Conservation (phyloP, 2,329 filamentous ascomycete species). For the Claviceps quebecensis region DNA sequence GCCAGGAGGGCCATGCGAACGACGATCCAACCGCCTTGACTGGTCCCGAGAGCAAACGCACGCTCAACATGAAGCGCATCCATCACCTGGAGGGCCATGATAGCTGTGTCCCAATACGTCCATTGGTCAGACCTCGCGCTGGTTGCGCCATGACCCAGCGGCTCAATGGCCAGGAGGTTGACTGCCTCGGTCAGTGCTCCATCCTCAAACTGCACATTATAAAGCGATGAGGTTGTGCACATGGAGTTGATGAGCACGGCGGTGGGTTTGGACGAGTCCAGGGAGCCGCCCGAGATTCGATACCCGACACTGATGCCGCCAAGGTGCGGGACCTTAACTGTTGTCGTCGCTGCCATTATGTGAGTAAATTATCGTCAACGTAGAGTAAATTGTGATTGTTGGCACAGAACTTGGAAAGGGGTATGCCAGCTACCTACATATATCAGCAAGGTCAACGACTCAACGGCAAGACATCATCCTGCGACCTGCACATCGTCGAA, state of each 20-base stretch:
- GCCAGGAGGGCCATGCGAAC: constrained; percentile 36
- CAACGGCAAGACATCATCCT: too few relatives aligned
- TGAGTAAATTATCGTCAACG: neutral
- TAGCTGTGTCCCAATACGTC: constrained; percentile 41
- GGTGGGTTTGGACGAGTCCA: constrained; percentile 37
- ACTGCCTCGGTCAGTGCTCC: constrained; percentile 23
- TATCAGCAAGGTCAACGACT: too few relatives aligned
- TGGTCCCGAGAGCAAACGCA: constrained; percentile 36
- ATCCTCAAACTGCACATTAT: constrained; percentile 28
- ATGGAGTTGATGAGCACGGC: constrained; percentile 38
- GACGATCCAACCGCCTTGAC: constrained; percentile 38
- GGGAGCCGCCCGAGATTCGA: constrained; percentile 23
- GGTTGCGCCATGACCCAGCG: constrained; percentile 37
- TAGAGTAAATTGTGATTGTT: too few relatives aligned
- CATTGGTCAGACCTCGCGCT: constrained; percentile 29
- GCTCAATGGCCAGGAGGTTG: constrained; percentile 39
- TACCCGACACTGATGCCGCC: constrained; percentile 33
- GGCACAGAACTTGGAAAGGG: too few relatives aligned
- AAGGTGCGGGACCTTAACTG: constrained; percentile 32
- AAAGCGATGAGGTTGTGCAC: constrained; percentile 33
- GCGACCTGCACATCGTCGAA: too few relatives aligned
- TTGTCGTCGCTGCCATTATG: constrained; percentile 25
- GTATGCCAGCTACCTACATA: too few relatives aligned
- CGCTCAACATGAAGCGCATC: constrained; percentile 32
- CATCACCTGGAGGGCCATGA: constrained; percentile 42